Evolutionary conservation across 345 rosid genomes (phyloP), one percentile per base, ranked within the genome.

Genomic region (Balakata baccata): DNA sequence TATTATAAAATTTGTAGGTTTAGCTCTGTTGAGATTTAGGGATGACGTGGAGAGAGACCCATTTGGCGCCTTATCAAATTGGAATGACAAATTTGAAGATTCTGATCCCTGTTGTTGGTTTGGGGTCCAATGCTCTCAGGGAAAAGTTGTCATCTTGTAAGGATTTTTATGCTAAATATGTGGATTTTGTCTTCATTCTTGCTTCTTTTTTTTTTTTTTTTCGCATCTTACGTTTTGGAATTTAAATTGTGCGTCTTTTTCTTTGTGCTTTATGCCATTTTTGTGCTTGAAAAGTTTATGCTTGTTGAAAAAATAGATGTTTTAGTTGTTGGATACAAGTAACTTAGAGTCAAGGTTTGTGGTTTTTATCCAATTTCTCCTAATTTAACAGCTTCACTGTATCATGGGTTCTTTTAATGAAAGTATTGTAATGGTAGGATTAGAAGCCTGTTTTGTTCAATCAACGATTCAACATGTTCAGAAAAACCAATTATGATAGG

Each of bases 31-130:
- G 88, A 88, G 85, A 72, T 86, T 92, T 70, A 79, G 85, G 51
- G 88, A 87, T 84, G 80, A 86, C 65, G 84, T 94, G 51, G 82
- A 73, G 81, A 82, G 54, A 62, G 97, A 94, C 84, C 98, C 97
- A 23, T 86, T 80, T 74, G 86, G 86, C 70, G 91, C 90, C 68
- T 74, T 94, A 64, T 76, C 85, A 61, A 82, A 81, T 81, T 90
- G 97, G 97, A 73, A 75, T 64, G 82, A 81, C 69, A 67, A 80
- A 53, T 75, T 75, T 72, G 81, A 83, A 64, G 73, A 66, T 16
- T 25, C 60, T 41, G 83, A 86, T 80, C 97, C 85, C 51, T 94
- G 98, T 78, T 88, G 84, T 22, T 92, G 98, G 98, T 89, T 81
- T 17, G 98, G 95, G 11, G 86, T 94, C 5, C 89, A 76, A 51